Conservation (phyloP, 306 rosid species). For the Cucurbita pepo region DNA sequence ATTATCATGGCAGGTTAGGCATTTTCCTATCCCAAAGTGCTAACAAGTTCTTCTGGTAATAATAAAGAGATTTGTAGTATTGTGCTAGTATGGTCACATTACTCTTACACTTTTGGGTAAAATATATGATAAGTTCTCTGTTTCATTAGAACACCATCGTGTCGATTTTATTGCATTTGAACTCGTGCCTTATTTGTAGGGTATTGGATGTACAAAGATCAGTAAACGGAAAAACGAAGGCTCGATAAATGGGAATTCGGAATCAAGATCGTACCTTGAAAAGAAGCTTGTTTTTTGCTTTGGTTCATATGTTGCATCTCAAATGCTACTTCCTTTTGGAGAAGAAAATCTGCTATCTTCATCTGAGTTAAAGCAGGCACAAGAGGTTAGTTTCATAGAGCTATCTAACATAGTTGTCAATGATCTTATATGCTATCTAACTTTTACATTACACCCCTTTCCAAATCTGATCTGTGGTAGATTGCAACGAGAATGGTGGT, state of each 20-base stretch:
- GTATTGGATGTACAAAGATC: constrained; percentile 93
- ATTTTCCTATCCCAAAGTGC: not conserved
- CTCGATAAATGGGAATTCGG: constrained; percentile 44
- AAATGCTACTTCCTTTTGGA: constrained; percentile 90
- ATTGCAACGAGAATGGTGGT: constrained; percentile 93
- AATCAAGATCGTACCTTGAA: constrained; percentile 91
- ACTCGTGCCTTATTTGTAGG: constrained; percentile 31
- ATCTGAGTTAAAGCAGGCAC: constrained; percentile 71
- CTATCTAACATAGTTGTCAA: constrained; percentile 7
- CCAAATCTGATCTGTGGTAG: constrained; percentile 29
- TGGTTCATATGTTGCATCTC: constrained; percentile 80
- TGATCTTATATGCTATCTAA: constrained; percentile 6
- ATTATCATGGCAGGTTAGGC: constrained; percentile 86
- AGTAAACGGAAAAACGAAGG: constrained; percentile 62
- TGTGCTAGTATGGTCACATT: not conserved
- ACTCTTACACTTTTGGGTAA: not conserved
- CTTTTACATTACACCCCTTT: not conserved
- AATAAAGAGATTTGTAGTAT: not conserved
- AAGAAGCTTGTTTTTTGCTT: constrained; percentile 94
- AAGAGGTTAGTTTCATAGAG: constrained; percentile 50
- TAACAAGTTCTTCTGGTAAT: no score
- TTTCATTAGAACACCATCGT: not conserved
- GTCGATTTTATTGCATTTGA: not conserved
- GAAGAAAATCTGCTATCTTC: constrained; percentile 81
- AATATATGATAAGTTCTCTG: not conserved